A percentile compares a stretch with the other conserved stretches of the same genome.
Evolutionary conservation across 2,329 filamentous ascomycete genomes (phyloP).

Genomic region (Parasarocladium wereldwijsianum): DNA sequence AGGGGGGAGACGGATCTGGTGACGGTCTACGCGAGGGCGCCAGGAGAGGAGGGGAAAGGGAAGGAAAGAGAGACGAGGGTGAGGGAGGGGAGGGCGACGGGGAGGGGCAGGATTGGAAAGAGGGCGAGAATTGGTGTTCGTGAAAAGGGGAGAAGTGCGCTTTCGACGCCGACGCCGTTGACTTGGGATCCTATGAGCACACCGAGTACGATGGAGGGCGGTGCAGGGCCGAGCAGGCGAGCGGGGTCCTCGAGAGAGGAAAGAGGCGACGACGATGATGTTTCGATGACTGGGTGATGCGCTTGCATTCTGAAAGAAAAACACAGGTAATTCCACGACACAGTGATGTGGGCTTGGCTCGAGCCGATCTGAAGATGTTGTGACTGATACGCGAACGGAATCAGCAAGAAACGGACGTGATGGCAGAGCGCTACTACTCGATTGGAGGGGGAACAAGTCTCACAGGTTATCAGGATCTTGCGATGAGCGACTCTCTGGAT

Average conservation of each 20-base stretch:
- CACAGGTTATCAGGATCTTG: no score
- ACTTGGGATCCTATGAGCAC: slow-evolving; percentile 5
- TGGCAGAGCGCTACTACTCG: no score
- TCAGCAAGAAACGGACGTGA: no score
- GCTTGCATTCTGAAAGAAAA: no score
- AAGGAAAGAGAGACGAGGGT: slow-evolving; percentile 16
- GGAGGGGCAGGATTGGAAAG: slow-evolving; percentile 15
- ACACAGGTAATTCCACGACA: no score
- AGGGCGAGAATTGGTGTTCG: slow-evolving; percentile 5
- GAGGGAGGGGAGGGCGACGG: slow-evolving; percentile 26
- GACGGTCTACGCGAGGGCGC: slow-evolving; percentile 34
- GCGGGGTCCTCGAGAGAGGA: slow-evolving; percentile 16
- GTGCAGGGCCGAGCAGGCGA: not conserved
- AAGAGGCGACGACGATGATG: slow-evolving; percentile 7
- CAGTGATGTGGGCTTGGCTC: no score
- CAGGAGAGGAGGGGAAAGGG: slow-evolving; percentile 1
- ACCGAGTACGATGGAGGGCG: not conserved
- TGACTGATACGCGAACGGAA: no score
- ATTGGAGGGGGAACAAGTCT: no score
- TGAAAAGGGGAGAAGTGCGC: not conserved
- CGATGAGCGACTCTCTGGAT: no score
- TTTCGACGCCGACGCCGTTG: slow-evolving; percentile 6
- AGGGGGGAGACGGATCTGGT: slow-evolving; percentile 52
- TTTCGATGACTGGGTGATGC: slow-evolving; percentile 3
- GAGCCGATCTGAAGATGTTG: no score